These are phyloP conservation scores for Vitis hybrid DNA, from an alignment of 177 flowering plant genomes.

Conservation along the genomic window DNA sequence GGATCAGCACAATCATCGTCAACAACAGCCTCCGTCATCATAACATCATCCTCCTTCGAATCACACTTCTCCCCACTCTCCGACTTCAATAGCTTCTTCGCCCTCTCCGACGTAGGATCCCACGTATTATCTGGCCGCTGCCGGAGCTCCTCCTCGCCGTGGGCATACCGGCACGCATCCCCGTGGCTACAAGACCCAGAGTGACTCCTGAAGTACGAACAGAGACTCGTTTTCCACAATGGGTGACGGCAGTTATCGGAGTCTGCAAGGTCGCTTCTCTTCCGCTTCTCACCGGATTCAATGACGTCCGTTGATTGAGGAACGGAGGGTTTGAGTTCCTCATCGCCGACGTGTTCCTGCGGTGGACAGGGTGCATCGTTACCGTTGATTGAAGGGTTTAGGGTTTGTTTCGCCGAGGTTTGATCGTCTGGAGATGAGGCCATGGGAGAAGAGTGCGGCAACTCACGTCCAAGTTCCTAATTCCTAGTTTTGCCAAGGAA, in stretches of 20 bases:
- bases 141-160: constrained; percentile 81
- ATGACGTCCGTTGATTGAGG: constrained; percentile 12
- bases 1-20: constrained; percentile 31
- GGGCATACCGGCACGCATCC: constrained; percentile 73
- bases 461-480: neutral
- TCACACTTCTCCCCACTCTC: constrained; percentile 27
- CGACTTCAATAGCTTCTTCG: constrained; percentile 55
- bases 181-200: constrained; percentile 72
- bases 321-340: constrained; percentile 9
- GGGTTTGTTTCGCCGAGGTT: constrained; percentile 12
- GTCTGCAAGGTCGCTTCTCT: constrained; percentile 31
- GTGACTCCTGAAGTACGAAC: constrained; percentile 74
- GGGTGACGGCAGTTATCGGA: constrained; percentile 34
- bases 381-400: constrained; percentile 20
- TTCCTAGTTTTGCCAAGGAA: no score
- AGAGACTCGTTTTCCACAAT: constrained; percentile 81
- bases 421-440: constrained; percentile 7
- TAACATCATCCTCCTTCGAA: constrained; percentile 18
- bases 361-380: constrained; percentile 15
- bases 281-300: constrained; percentile 44
- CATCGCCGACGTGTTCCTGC: neutral
- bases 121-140: constrained; percentile 76
- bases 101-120: constrained; percentile 96
- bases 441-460: neutral
- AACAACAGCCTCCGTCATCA: constrained; percentile 36